These are phyloP conservation scores for Candida tibetensis DNA, from an alignment of 805 yeast genomes.

Conservation along the genomic window DNA sequence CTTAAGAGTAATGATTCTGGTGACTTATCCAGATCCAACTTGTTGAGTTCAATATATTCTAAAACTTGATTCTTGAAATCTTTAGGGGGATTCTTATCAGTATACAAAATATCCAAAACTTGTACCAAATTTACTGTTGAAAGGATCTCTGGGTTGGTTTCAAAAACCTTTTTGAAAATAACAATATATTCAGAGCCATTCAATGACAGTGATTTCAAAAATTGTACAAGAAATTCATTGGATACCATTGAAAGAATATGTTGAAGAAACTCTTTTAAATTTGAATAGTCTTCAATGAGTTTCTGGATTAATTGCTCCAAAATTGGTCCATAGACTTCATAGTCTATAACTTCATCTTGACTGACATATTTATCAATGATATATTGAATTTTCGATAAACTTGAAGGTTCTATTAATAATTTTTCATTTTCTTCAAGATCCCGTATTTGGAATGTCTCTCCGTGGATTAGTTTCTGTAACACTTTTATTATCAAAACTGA, in stretches of 20 bases:
- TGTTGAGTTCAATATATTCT: slow-evolving; percentile 17
- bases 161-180: slow-evolving; percentile 6
- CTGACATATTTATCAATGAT: slow-evolving; percentile 1
- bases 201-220: background rate
- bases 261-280: background rate
- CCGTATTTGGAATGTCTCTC: slow-evolving; percentile 32
- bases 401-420: background rate
- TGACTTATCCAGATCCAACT: slow-evolving; percentile 22
- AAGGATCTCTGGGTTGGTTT: slow-evolving; percentile 4
- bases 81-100: background rate
- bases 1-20: slow-evolving; percentile 32
- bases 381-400: slow-evolving; percentile 4
- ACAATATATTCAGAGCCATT: background rate
- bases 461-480: slow-evolving; percentile 34
- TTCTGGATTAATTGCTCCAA: slow-evolving; percentile 1
- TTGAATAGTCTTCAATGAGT: background rate
- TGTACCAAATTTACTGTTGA: slow-evolving; percentile 1
- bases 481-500: slow-evolving; percentile 24
- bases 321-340: background rate
- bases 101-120: slow-evolving; percentile 2
- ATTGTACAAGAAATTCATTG: background rate
- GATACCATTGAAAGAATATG: background rate
- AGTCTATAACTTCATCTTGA: background rate
- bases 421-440: slow-evolving; percentile 22
- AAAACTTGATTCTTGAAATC: slow-evolving; percentile 12